phyloP scores from a whole-genome alignment of 2,329 filamentous ascomycete genomes.

The Xylariaceae sp. region DNA sequence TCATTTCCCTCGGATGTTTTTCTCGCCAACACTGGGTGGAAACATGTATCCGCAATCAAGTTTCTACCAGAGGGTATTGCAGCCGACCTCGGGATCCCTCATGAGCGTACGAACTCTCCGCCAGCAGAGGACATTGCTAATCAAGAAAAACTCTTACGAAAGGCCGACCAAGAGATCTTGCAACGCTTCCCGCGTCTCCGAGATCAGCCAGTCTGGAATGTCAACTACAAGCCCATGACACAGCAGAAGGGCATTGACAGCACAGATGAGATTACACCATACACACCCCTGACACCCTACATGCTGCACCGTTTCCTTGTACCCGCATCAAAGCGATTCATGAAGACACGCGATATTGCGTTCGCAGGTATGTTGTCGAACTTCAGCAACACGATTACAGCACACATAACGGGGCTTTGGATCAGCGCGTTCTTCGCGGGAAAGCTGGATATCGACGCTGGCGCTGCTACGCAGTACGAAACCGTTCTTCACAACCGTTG shows the following conservation, averaged over 20 bases:
- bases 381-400: conserved; percentile 40
- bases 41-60: conserved; percentile 36
- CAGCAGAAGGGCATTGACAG: conserved; percentile 38
- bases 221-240: conserved; percentile 38
- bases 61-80: conserved; percentile 43
- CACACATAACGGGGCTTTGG: conserved; percentile 50
- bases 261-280: conserved; percentile 21
- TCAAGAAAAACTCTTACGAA: conserved; percentile 33
- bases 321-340: conserved; percentile 34
- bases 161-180: conserved; percentile 48
- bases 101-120: conserved; percentile 23
- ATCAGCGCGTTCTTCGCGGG: conserved; percentile 53
- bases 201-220: conserved; percentile 40
- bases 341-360: conserved; percentile 40
- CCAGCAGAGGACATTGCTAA: conserved; percentile 33
- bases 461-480: conserved; percentile 38
- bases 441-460: conserved; percentile 13
- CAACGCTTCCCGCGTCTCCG: conserved; percentile 46
- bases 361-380: conserved; percentile 46
- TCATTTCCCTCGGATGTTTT: conserved; percentile 47
- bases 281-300: conserved; percentile 31
- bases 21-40: conserved; percentile 56
- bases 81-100: conserved; percentile 45
- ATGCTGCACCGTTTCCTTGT: conserved; percentile 45
- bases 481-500: conserved; percentile 65